Evolutionary conservation across 306 rosid species (phyloP), one percentile per base, ranked within the genome.

Genomic region (Quillaja saponaria): DNA sequence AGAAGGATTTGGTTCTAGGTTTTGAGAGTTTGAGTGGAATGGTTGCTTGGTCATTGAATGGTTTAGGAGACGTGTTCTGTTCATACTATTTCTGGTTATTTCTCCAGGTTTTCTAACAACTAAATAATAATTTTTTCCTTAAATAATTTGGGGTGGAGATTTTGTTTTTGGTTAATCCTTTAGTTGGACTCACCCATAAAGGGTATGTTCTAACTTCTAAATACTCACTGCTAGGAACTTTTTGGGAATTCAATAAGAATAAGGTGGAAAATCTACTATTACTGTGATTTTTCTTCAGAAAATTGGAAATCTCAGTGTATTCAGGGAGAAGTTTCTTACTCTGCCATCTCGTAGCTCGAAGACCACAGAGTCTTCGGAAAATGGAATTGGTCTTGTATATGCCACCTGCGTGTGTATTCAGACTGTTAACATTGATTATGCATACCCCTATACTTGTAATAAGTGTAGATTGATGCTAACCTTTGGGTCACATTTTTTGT

Each of bases 271-370:
- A 11, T 28, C 21, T 62, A 34, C 34, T 35, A 53, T 28, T 55
- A 15, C 12, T 61, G 35, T 39, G 44, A 41, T 64, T 65, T 47
- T 1, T 12, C 11, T 12, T 25, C n/a, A 47, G 34, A 51, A 52
- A 64, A 64, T 50, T 49, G 51, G 28, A 56, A 44, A 61, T 62
- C 8, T 34, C 49, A 63, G 10, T 34, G 63, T 61, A 55, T 33
- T 10, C 44, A 52, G 67, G 51, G 6, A 10, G 46, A 35, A 34
- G 14, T 67, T 71, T 58, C 91, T 86, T 84, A 91, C 97, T 74
- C 96, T 86, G 75, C 88, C 86, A 75, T 91, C 97, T 81, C 85
- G 80, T 14, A 88, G 87, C 86, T 84, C 95, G 74, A 91, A 88
- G 68, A 91, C 72, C n/a, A 80, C 82, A 16, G 84, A 81, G 66